Base-by-base conservation (phyloP, 345 rosid genomes). In the Gossypioides kirkii region DNA sequence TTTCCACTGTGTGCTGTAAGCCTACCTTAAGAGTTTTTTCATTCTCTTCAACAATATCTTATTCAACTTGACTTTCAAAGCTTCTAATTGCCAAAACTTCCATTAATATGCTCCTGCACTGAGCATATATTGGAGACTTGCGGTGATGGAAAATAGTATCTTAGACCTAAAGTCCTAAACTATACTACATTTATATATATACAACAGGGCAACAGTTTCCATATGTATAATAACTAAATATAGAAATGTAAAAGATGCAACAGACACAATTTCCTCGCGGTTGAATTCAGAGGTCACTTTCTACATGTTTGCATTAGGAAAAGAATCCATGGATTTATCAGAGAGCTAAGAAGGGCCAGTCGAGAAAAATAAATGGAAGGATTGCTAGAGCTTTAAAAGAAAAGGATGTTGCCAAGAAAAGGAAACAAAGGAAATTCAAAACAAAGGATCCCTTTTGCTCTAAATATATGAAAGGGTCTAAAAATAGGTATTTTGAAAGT, bases 401-500 rank as follows among this genome's bases (percentile, higher is more conserved):
- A 8, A 10, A 10, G 52, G 22, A 76, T 60, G 82, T 76, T 77
- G 76, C 86, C 73, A 74, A 76, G 81, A 80, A 79, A 79, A 81
- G 79, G 82, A 65, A 80, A 45, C 22, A 22, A 25, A 53, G 32
- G 17, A 77, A 74, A 25, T 26, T 68, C 42, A 68, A 47, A 68
- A 26, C 45, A 50, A 26, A 68, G 49, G 43, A 28, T 2, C 56
- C 58, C 84, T 78, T 79, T 85, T 76, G 49, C 60, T 63, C 42
- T 26, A 20, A 68, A 66, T 46, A 16, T 6, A 16, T 41, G 50
- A 77, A 82, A 77, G 8, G 73, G 62, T 14, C 80, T 74, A 71
- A 79, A 80, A 71, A 80, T 80, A 61, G 83, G 74, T 73, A 80
- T 71, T 70, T 84, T 83, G 59, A 63, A 61, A 73, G 70, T 18